A percentile compares a stretch with the other conserved stretches of the same genome.
phyloP scores from a whole-genome alignment of 306 rosid species.

The Corylus heterophylla region DNA sequence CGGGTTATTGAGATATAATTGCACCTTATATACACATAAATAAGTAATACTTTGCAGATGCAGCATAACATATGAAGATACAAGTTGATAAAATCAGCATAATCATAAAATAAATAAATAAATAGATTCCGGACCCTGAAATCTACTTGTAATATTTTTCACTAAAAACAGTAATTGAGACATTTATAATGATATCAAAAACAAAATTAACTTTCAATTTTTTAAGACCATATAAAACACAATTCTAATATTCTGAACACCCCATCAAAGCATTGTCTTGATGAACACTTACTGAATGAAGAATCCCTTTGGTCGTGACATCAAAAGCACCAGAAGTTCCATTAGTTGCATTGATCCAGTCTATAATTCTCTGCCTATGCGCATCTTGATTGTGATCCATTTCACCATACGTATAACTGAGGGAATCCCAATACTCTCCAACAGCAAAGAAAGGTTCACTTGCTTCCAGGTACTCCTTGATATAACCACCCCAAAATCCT shows the following conservation, averaged over 20 bases:
- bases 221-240: background rate
- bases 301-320: conserved; percentile 97
- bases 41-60: background rate
- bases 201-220: conserved; percentile 13
- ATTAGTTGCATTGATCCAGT: conserved; percentile 89
- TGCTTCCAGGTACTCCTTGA: conserved; percentile 83
- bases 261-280: conserved; percentile 9
- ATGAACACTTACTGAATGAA: conserved; percentile 75
- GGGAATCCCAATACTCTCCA: conserved; percentile 98
- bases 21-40: background rate
- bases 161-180: background rate
- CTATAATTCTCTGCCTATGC: conserved; percentile 93
- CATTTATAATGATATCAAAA: background rate
- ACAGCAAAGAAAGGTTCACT: conserved; percentile 82
- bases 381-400: conserved; percentile 98
- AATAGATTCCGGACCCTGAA: background rate
- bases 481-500: conserved; percentile 99
- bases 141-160: background rate
- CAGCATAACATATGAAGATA: background rate
- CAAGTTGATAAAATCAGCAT: background rate
- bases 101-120: background rate
- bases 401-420: conserved; percentile 79
- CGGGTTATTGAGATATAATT: background rate
- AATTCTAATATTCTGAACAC: background rate
- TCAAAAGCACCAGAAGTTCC: conserved; percentile 94